Evolutionary conservation across 345 rosid genomes (phyloP), one percentile per base, ranked within the genome.

Genomic region (Salix brachista): DNA sequence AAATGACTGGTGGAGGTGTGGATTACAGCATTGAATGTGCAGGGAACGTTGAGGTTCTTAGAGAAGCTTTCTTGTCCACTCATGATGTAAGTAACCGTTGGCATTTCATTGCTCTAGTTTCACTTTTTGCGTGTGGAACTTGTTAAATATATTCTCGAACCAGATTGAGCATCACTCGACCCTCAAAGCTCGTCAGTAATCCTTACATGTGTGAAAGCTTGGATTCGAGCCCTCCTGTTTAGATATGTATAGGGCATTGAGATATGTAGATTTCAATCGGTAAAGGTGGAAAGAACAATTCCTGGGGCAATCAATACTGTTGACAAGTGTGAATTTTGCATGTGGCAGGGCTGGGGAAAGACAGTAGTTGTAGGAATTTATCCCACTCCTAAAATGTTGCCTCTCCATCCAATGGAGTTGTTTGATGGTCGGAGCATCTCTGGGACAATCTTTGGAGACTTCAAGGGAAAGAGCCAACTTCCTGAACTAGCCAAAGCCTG

Each of bases 1-100:
- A 87, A 76, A 69, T 89, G 80, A 84, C 88, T 8, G 74, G 72
- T 70, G 90, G 90, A 62, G 90, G 94, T 8, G 94, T 88, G 21
- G 97, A 91, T 68, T 86, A 89, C 75, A 88, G 86, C 83, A 85
- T 91, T 21, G 92, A 90, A 72, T 91, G 94, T 75, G 83, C 79
- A 3, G 90, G 97, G 26, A 80, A 88, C 77, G 56, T 79, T 61
- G 83, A 79, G 16, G 82, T 83, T 78, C 91, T 91, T 4, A 90
- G 97, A 1, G 91, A 91, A 75, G 90, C 94, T 44, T 91, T 91
- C 82, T 69, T 88, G 84, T 88, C 91, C 1, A 80, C 91, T 58
- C 91, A 85, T 16, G 74, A 75, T 25, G 87, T 87, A 52, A 58
- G 69, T 70, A 41, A 0, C 8, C 6, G 0, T 7, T 54, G 4